Conservation (phyloP, 2,329 filamentous ascomycete species). For the Fusarium verrucosum region DNA sequence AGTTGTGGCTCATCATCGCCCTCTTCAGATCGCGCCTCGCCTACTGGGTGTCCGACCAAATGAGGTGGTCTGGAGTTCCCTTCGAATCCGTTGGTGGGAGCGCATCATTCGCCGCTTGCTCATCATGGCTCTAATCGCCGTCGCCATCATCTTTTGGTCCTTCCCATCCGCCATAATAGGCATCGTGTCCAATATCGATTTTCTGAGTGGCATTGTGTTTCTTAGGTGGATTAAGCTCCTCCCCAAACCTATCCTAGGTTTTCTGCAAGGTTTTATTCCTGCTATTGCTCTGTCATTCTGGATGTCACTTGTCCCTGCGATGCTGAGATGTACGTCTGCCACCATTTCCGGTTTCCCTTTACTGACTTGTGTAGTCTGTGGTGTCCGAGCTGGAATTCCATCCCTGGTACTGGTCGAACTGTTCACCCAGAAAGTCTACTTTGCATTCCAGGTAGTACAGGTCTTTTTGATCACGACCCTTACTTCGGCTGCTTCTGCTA, state of each 20-base stretch:
- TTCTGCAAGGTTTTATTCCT: slow-evolving; percentile 86
- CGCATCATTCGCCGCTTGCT: slow-evolving; percentile 75
- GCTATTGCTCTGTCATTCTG: slow-evolving; percentile 80
- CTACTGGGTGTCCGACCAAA: slow-evolving; percentile 83
- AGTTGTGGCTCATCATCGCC: slow-evolving; percentile 84
- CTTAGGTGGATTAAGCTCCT: slow-evolving; percentile 76
- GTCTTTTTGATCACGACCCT: slow-evolving; percentile 90
- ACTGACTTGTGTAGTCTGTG: slow-evolving; percentile 65
- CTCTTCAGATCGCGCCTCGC: slow-evolving; percentile 85
- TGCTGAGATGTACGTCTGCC: slow-evolving; percentile 69
- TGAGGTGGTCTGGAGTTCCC: slow-evolving; percentile 88
- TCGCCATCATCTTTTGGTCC: slow-evolving; percentile 87
- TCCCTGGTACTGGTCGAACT: slow-evolving; percentile 84
- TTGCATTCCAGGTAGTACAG: slow-evolving; percentile 88
- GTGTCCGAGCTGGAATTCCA: slow-evolving; percentile 80
- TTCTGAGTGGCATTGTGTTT: slow-evolving; percentile 72
- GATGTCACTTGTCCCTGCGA: slow-evolving; percentile 84
- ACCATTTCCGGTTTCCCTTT: not conserved
- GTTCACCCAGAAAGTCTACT: slow-evolving; percentile 91
- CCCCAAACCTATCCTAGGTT: slow-evolving; percentile 76
- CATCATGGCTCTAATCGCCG: slow-evolving; percentile 76
- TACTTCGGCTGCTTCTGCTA: slow-evolving; percentile 79
- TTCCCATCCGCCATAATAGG: slow-evolving; percentile 81
- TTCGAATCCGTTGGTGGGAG: slow-evolving; percentile 89
- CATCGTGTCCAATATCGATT: slow-evolving; percentile 83